Percentiles rank a stretch among this genome's conserved stretches.
phyloP scores from a whole-genome alignment of 2,329 filamentous ascomycete genomes.

The Sporothrix humicola region DNA sequence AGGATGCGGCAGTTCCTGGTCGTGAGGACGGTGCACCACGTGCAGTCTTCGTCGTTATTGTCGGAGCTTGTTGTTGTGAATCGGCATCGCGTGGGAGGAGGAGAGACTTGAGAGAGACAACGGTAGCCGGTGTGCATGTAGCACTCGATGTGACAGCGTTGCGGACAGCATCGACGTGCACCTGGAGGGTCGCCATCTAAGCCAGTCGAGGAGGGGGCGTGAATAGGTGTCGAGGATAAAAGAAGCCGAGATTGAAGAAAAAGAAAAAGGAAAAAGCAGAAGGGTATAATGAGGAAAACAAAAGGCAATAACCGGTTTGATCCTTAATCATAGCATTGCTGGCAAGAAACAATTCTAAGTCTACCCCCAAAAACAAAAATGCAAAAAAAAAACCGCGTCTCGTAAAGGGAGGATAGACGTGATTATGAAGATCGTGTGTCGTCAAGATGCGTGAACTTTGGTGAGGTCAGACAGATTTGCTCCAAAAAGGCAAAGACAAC shows the following conservation, averaged over 20 bases:
- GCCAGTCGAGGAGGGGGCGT: neutral
- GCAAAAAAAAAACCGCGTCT: constrained; percentile 28
- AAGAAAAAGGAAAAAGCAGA: constrained; percentile 40
- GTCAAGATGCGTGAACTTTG: constrained; percentile 13
- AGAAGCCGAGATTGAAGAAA: neutral
- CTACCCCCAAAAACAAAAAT: constrained; percentile 40
- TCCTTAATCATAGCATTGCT: constrained; percentile 47
- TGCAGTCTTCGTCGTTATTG: constrained; percentile 23
- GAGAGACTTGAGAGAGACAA: constrained; percentile 53
- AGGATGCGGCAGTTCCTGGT: constrained; percentile 39
- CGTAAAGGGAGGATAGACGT: neutral
- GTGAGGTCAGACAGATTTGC: constrained; percentile 14
- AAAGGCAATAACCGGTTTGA: constrained; percentile 43
- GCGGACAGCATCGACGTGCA: constrained; percentile 55
- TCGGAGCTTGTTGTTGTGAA: constrained; percentile 38
- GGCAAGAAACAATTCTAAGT: constrained; percentile 36
- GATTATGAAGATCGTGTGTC: constrained; percentile 18
- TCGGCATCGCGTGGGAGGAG: constrained; percentile 48
- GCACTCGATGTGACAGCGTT: constrained; percentile 52
- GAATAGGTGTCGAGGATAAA: constrained; percentile 31
- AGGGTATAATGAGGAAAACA: constrained; percentile 6
- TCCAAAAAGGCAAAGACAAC: neutral
- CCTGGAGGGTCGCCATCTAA: constrained; percentile 48
- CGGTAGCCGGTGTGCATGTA: constrained; percentile 56
- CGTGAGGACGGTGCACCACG: constrained; percentile 37